Evolutionary conservation across 345 rosid genomes (phyloP).

Genomic region (Syzygium aromaticum): DNA sequence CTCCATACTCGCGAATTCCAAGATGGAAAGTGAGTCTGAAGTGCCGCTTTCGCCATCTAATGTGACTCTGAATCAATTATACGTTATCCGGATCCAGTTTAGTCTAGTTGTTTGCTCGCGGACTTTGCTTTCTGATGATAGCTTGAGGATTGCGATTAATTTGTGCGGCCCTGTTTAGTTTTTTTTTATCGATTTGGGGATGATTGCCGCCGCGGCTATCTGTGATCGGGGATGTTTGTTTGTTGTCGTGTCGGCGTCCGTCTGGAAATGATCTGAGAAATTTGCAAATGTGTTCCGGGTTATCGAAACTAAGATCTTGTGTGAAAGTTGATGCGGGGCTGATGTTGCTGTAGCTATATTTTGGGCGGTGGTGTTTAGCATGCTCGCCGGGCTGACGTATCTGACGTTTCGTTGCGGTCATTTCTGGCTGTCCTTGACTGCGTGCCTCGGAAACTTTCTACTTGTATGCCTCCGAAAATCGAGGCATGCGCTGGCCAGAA

Average conservation of each 20-base stretch:
- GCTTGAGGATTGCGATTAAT: not conserved
- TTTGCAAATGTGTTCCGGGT: not conserved
- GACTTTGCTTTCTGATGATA: not conserved
- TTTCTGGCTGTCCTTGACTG: constrained; percentile 20
- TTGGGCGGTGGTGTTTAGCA: constrained; percentile 24
- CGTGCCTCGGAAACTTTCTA: constrained; percentile 24
- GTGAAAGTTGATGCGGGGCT: constrained; percentile 20
- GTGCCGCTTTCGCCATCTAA: not conserved
- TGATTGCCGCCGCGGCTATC: not conserved
- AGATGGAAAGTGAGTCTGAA: not conserved
- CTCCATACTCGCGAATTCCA: not conserved
- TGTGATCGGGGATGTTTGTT: not conserved
- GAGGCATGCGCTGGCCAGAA: constrained; percentile 26
- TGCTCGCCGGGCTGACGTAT: constrained; percentile 25
- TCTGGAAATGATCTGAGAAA: not conserved
- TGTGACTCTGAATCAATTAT: not conserved
- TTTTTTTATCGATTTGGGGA: not conserved
- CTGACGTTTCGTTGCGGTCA: constrained; percentile 16
- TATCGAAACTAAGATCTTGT: not conserved
- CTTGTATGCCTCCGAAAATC: constrained; percentile 23
- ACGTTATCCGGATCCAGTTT: not conserved
- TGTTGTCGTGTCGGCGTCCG: not conserved
- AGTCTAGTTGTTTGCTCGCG: not conserved
- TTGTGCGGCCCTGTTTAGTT: not conserved
- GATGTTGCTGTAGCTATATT: constrained; percentile 37